Percentiles rank a stretch among this genome's conserved stretches.
These are phyloP conservation scores for Podospora didyma DNA, from an alignment of 495 filamentous ascomycete genomes.

Conservation along the genomic window DNA sequence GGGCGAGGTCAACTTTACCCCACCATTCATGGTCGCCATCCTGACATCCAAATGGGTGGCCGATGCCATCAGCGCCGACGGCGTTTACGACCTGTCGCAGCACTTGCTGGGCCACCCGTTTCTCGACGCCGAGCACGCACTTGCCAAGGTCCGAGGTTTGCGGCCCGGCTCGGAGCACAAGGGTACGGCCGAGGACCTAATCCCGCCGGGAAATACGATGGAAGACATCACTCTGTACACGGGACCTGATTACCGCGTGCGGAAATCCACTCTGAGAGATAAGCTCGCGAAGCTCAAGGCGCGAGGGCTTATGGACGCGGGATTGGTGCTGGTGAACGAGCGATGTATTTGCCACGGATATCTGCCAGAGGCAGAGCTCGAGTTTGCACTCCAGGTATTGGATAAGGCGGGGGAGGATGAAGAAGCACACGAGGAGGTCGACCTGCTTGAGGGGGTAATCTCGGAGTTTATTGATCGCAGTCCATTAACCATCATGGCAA, in stretches of 20 bases:
- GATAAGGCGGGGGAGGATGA: too few species aligned
- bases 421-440: slow-evolving; percentile 20
- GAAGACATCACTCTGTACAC: slow-evolving; percentile 50
- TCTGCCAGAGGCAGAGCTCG: slow-evolving; percentile 51
- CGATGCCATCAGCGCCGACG: slow-evolving; percentile 46
- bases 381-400: slow-evolving; percentile 44
- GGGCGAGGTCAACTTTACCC: slow-evolving; percentile 45
- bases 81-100: slow-evolving; percentile 55
- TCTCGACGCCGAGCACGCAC: slow-evolving; percentile 47
- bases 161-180: slow-evolving; percentile 29
- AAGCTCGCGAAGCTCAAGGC: slow-evolving; percentile 41
- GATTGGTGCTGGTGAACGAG: slow-evolving; percentile 50
- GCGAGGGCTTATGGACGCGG: slow-evolving; percentile 53
- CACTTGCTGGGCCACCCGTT: slow-evolving; percentile 55
- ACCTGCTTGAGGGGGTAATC: slow-evolving; percentile 39
- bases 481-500: slow-evolving; percentile 44
- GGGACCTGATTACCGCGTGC: slow-evolving; percentile 38
- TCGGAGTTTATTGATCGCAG: slow-evolving; percentile 50
- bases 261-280: slow-evolving; percentile 45
- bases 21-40: slow-evolving; percentile 57
- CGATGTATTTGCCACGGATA: slow-evolving; percentile 52
- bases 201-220: slow-evolving; percentile 53
- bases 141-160: slow-evolving; percentile 19
- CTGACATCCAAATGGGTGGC: slow-evolving; percentile 56
- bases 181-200: slow-evolving; percentile 40